Evolutionary conservation across 1,284 basidiomycete genomes (phyloP).

Genomic region (Cystobasidiaceae sp.): DNA sequence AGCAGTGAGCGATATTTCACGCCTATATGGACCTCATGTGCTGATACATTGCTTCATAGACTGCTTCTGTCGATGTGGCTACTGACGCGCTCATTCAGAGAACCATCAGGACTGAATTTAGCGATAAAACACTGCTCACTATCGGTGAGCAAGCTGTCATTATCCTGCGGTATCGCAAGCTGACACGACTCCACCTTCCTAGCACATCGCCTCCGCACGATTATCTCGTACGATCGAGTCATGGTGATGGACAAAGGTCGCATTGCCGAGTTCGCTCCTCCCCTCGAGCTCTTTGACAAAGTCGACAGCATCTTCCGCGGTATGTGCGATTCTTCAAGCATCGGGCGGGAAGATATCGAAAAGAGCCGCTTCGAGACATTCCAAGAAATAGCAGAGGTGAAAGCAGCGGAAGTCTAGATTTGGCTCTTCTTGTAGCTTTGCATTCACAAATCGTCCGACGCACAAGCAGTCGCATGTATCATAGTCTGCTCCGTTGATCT

Average conservation of each 20-base stretch:
- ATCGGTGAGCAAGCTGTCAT: background rate
- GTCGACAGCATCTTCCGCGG: slow-evolving; percentile 59
- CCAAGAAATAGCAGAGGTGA: slow-evolving; percentile 7
- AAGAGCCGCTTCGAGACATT: slow-evolving; percentile 15
- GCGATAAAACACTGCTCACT: slow-evolving; percentile 63
- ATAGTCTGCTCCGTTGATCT: background rate
- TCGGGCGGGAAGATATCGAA: slow-evolving; percentile 12
- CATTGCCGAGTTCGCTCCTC: slow-evolving; percentile 61
- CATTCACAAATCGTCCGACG: background rate
- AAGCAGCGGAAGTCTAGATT: background rate
- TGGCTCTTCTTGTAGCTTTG: background rate
- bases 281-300: slow-evolving; percentile 56
- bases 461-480: background rate
- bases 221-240: slow-evolving; percentile 67
- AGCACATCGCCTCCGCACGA: slow-evolving; percentile 65
- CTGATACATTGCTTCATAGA: no score
- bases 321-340: slow-evolving; percentile 58
- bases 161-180: background rate
- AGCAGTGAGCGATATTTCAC: no score
- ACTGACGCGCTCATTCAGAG: slow-evolving; percentile 78
- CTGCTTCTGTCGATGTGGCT: slow-evolving; percentile 63
- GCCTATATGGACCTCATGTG: slow-evolving; percentile 54
- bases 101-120: slow-evolving; percentile 77
- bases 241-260: slow-evolving; percentile 67
- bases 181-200: slow-evolving; percentile 51